phyloP scores from a whole-genome alignment of 1,139 yeast genomes.

The Protomyces gravidus region DNA sequence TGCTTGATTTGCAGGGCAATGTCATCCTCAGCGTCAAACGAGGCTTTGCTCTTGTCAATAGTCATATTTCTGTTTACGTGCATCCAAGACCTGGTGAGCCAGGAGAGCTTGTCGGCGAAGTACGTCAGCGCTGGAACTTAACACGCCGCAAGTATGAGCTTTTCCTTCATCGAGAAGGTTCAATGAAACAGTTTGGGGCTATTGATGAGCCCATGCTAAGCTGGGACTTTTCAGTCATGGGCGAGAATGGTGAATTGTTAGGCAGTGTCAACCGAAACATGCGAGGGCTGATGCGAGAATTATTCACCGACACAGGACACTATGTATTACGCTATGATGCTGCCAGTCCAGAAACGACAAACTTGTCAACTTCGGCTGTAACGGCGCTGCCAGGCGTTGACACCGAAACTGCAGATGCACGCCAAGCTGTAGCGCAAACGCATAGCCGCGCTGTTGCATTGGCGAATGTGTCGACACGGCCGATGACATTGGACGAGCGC shows the following conservation, averaged over 20 bases:
- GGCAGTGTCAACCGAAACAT: constrained; percentile 87
- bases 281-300: constrained; percentile 89
- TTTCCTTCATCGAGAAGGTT: constrained; percentile 42
- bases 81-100: constrained; percentile 35
- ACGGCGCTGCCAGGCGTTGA: constrained; percentile 1
- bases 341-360: constrained; percentile 37
- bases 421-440: constrained; percentile 43
- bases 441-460: constrained; percentile 31
- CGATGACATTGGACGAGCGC: constrained; percentile 68
- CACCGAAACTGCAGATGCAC: constrained; percentile 4
- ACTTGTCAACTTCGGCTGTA: constrained; percentile 6
- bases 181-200: constrained; percentile 65
- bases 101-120: constrained; percentile 66
- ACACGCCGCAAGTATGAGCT: constrained; percentile 86
- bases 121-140: constrained; percentile 87
- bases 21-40: constrained; percentile 53
- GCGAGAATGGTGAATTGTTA: constrained; percentile 55
- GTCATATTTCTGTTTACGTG: constrained; percentile 63
- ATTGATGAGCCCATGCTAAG: constrained; percentile 84
- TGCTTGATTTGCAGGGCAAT: constrained; percentile 67
- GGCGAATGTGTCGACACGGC: constrained; percentile 21
- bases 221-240: constrained; percentile 74
- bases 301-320: constrained; percentile 91
- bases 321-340: constrained; percentile 83
- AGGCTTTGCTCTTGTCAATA: constrained; percentile 82